These are phyloP conservation scores for Globisporangium uncinulatum DNA, from an alignment of 352 stramenopile species.

Conservation along the genomic window DNA sequence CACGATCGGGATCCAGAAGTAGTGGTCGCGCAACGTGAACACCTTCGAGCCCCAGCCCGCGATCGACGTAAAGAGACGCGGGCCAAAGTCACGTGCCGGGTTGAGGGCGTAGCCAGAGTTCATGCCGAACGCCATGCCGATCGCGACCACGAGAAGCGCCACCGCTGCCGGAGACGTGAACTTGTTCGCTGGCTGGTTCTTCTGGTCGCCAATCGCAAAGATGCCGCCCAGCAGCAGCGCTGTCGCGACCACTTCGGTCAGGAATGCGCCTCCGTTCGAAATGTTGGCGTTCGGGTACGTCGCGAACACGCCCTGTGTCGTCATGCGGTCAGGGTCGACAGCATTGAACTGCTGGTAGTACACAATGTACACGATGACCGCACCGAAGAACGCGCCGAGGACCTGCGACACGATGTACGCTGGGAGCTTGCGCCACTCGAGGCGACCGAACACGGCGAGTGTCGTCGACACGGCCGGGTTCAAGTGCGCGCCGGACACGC, in stretches of 20 bases:
- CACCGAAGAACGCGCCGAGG: slow-evolving; percentile 32
- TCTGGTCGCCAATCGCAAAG: slow-evolving; percentile 45
- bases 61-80: slow-evolving; percentile 29
- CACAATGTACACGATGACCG: slow-evolving; percentile 16
- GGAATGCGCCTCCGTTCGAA: slow-evolving; percentile 38
- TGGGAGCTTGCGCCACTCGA: slow-evolving; percentile 35
- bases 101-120: slow-evolving; percentile 72
- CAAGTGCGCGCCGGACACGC: slow-evolving; percentile 46
- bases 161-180: slow-evolving; percentile 35
- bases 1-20: slow-evolving; percentile 58
- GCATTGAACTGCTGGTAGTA: slow-evolving; percentile 44
- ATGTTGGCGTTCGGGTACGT: slow-evolving; percentile 17
- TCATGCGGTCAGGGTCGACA: slow-evolving; percentile 35
- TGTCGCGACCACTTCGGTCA: slow-evolving; percentile 52
- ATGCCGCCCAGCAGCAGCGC: slow-evolving; percentile 46
- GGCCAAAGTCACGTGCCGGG: slow-evolving; percentile 46
- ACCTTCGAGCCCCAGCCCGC: slow-evolving; percentile 41
- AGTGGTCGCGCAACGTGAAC: slow-evolving; percentile 36
- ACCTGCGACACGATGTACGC: slow-evolving; percentile 32
- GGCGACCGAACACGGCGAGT: slow-evolving; percentile 37
- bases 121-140: slow-evolving; percentile 60
- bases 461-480: slow-evolving; percentile 44
- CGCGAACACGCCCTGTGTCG: slow-evolving; percentile 39
- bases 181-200: slow-evolving; percentile 44
- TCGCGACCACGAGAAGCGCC: slow-evolving; percentile 38